Conservation (phyloP, 176 grass and related monocot species). For the Phoenix dactylifera region DNA sequence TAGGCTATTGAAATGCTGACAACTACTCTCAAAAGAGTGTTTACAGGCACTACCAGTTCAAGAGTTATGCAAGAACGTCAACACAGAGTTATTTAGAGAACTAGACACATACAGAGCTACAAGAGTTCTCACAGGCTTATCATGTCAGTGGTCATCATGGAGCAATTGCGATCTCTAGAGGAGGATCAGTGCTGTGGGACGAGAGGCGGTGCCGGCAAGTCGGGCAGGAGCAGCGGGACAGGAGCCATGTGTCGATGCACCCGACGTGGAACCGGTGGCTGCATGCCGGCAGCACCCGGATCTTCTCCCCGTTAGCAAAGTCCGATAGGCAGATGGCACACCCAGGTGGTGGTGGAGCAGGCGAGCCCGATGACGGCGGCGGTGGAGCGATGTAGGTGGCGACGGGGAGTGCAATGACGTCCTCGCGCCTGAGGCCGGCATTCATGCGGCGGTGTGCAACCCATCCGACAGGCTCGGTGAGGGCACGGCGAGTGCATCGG, state of each 20-base stretch:
- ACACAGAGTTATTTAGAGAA: too few species aligned
- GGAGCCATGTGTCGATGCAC: conserved; percentile 33
- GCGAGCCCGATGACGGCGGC: neutral
- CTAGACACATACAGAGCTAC: too few species aligned
- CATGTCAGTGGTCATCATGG: neutral
- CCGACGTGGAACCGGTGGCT: conserved; percentile 35
- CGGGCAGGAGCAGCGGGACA: conserved; percentile 30
- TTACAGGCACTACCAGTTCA: too few species aligned
- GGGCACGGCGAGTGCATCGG: conserved; percentile 46
- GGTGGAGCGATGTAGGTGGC: conserved; percentile 13
- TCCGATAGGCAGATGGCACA: conserved; percentile 39
- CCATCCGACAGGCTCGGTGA: conserved; percentile 44
- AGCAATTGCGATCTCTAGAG: neutral
- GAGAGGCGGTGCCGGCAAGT: conserved; percentile 26
- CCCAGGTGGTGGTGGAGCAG: neutral
- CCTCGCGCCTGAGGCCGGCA: conserved; percentile 59
- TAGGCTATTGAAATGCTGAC: too few species aligned
- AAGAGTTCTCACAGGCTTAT: too few species aligned
- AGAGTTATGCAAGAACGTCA: too few species aligned
- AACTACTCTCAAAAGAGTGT: too few species aligned
- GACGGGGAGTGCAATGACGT: conserved; percentile 35
- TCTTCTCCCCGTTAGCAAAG: conserved; percentile 30
- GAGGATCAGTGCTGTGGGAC: neutral
- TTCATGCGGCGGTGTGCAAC: conserved; percentile 30
- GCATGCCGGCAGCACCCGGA: conserved; percentile 28